Conservation (phyloP, 2,329 filamentous ascomycete genomes). For the Fusarium abutilonis region DNA sequence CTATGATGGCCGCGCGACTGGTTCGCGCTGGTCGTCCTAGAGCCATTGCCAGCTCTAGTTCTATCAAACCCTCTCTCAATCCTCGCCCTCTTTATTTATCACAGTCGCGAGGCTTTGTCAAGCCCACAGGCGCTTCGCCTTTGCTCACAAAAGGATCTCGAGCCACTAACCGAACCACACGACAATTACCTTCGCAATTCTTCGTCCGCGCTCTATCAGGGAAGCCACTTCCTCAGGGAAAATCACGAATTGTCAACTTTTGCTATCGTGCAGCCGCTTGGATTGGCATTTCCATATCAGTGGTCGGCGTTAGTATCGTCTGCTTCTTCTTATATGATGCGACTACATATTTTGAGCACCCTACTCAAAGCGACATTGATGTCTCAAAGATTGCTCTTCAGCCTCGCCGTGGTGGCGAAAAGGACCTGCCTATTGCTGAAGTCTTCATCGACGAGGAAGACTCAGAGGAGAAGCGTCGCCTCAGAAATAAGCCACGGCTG, state of each 20-base stretch:
- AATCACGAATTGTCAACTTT: slow-evolving; percentile 64
- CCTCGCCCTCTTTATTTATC: slow-evolving; percentile 22
- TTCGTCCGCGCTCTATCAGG: slow-evolving; percentile 60
- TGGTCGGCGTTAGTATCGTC: slow-evolving; percentile 74
- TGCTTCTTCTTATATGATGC: slow-evolving; percentile 96
- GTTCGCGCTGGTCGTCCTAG: slow-evolving; percentile 34
- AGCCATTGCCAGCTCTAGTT: slow-evolving; percentile 25
- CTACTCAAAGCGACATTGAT: slow-evolving; percentile 74
- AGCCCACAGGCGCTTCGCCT: slow-evolving; percentile 33
- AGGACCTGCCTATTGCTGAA: slow-evolving; percentile 93
- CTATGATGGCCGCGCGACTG: slow-evolving; percentile 41
- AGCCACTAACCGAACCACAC: slow-evolving; percentile 9
- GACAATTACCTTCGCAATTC: slow-evolving; percentile 39
- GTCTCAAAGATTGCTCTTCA: slow-evolving; percentile 86
- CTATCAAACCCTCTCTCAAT: slow-evolving; percentile 20
- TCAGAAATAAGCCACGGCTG: slow-evolving; percentile 89
- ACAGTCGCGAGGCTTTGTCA: slow-evolving; percentile 37
- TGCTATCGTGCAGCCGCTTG: slow-evolving; percentile 71
- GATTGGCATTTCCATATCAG: slow-evolving; percentile 76
- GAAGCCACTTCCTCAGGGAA: slow-evolving; percentile 60
- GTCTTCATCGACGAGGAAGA: slow-evolving; percentile 91
- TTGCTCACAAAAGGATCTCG: slow-evolving; percentile 21
- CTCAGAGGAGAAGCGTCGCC: slow-evolving; percentile 70
- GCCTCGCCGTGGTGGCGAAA: slow-evolving; percentile 85
- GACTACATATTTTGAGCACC: slow-evolving; percentile 82